These are phyloP conservation scores for Phytophthora hibernalis DNA, from an alignment of 352 stramenopile genomes.

Conservation along the genomic window DNA sequence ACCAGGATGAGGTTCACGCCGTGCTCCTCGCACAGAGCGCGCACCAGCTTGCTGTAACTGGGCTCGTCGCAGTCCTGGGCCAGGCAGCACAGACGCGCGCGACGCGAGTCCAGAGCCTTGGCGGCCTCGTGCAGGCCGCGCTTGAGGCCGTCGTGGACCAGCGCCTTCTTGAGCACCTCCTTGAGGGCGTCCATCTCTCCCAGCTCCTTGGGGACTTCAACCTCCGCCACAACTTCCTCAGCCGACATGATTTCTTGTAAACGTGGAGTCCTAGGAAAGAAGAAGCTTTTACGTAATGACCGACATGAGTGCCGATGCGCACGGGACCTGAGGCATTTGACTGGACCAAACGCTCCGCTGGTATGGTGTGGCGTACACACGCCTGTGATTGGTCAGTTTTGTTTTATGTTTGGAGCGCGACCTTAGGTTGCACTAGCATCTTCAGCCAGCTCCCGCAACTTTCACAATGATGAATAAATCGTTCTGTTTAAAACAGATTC, in stretches of 20 bases:
- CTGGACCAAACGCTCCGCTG: slow-evolving; percentile 47
- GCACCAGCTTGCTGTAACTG: slow-evolving; percentile 99
- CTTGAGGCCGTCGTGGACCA: slow-evolving; percentile 99
- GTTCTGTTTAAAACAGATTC: neutral
- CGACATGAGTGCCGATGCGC: neutral
- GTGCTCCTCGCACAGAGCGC: slow-evolving; percentile 94
- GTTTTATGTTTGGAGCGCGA: too few relatives aligned
- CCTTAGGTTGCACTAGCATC: too few relatives aligned
- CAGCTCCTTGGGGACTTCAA: slow-evolving; percentile 93
- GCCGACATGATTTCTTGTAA: slow-evolving; percentile 84
- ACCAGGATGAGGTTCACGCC: slow-evolving; percentile 95
- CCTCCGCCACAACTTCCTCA: slow-evolving; percentile 93
- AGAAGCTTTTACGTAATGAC: slow-evolving; percentile 56
- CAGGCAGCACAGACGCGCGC: slow-evolving; percentile 98
- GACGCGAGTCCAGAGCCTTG: slow-evolving; percentile 98
- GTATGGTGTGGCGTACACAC: too few relatives aligned
- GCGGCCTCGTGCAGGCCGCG: slow-evolving; percentile 98
- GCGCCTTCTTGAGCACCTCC: slow-evolving; percentile 99
- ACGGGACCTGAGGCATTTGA: slow-evolving; percentile 42
- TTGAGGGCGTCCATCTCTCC: slow-evolving; percentile 98
- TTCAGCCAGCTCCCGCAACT: too few relatives aligned
- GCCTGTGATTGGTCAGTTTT: slow-evolving; percentile 6
- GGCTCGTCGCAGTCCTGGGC: slow-evolving; percentile 99
- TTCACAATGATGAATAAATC: neutral
- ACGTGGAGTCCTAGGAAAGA: slow-evolving; percentile 49